Percentiles rank a stretch among this genome's conserved stretches.
Evolutionary conservation across 768 basidiomycete genomes (phyloP).

Genomic region (Russula griseocarnosa): DNA sequence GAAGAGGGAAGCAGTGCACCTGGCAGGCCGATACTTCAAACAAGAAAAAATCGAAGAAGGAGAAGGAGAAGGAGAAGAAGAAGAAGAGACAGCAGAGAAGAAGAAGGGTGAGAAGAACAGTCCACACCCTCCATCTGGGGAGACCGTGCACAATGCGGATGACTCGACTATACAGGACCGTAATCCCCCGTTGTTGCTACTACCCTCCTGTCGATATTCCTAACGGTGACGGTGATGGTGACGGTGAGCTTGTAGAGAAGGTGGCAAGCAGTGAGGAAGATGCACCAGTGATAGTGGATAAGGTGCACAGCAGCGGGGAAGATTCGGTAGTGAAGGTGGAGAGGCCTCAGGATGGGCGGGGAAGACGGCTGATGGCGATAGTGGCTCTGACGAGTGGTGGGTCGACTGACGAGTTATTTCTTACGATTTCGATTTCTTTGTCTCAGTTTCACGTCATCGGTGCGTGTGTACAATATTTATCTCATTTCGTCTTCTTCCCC

Average conservation of each 20-base stretch:
- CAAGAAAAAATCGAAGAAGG: neutral
- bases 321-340: conserved; percentile 8
- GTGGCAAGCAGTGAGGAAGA: conserved; percentile 12
- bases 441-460: neutral
- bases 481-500: neutral
- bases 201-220: conserved; percentile 12
- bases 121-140: conserved; percentile 5
- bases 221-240: conserved; percentile 11
- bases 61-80: neutral
- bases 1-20: neutral
- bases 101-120: conserved; percentile 25
- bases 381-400: conserved; percentile 3
- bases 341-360: neutral
- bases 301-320: conserved; percentile 14
- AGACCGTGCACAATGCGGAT: conserved; percentile 8
- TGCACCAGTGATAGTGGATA: conserved; percentile 3
- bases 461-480: conserved; percentile 6
- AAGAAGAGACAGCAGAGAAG: neutral
- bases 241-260: conserved; percentile 17
- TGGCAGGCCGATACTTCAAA: too few species aligned
- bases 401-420: neutral
- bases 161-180: conserved; percentile 15
- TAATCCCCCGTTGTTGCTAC: conserved; percentile 3
- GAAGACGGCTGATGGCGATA: neutral
- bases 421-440: neutral